Evolutionary conservation across 2,329 filamentous ascomycete species (phyloP).

Genomic region (Ascochyta rabiei): DNA sequence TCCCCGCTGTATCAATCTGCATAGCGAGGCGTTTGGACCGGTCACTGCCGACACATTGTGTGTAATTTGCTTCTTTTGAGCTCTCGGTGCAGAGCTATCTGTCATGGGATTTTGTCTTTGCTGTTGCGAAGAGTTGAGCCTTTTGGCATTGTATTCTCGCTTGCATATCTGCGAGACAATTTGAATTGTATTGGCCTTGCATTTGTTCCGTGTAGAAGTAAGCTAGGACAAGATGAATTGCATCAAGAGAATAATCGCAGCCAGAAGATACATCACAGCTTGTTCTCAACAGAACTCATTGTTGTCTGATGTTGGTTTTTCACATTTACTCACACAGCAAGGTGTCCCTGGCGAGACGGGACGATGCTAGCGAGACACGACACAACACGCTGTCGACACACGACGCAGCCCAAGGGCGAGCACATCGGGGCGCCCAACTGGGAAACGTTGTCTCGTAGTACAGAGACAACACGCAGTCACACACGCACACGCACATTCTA

Average conservation of each 20-base stretch:
- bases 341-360: not conserved
- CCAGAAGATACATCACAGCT: not conserved
- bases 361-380: not conserved
- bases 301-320: not conserved
- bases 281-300: too few relatives aligned
- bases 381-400: slow-evolving; percentile 20
- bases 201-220: slow-evolving; percentile 10
- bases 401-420: not conserved
- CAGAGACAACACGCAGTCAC: not conserved
- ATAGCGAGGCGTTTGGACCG: slow-evolving; percentile 43
- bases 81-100: slow-evolving; percentile 26
- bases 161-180: slow-evolving; percentile 2
- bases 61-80: slow-evolving; percentile 23
- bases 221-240: slow-evolving; percentile 1
- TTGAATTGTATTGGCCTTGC: not conserved
- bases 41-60: slow-evolving; percentile 13
- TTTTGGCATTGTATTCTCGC: not conserved
- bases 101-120: not conserved
- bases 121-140: not conserved
- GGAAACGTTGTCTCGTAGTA: not conserved
- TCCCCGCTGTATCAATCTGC: slow-evolving; percentile 31
- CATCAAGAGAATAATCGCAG: not conserved
- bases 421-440: not conserved
- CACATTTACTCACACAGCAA: not conserved
- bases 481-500: not conserved